Percentiles rank a stretch among this genome's conserved stretches.
phyloP scores from a whole-genome alignment of 106 monocot species.

The Alisma plantagoaquatica region DNA sequence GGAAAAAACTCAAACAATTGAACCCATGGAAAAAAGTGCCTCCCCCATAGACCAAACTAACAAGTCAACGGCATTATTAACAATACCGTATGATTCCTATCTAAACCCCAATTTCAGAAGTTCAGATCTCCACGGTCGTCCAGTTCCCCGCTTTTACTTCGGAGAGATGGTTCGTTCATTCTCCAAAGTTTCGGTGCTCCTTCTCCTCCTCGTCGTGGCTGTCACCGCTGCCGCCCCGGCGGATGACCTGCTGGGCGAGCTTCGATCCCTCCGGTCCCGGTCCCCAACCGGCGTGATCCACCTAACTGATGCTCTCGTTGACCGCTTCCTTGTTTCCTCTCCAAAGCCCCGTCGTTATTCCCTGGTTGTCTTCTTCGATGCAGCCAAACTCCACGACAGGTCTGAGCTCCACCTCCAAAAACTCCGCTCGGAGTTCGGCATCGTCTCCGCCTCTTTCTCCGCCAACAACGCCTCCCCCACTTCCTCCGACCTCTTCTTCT shows the following conservation, averaged over 20 bases:
- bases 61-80: too few relatives aligned
- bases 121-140: too few relatives aligned
- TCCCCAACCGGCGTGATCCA: slow-evolving; percentile 74
- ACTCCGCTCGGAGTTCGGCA: slow-evolving; percentile 67
- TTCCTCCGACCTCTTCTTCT: slow-evolving; percentile 52
- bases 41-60: too few relatives aligned
- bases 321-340: slow-evolving; percentile 56
- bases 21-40: too few relatives aligned
- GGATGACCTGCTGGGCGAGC: slow-evolving; percentile 53
- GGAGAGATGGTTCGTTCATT: too few relatives aligned
- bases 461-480: slow-evolving; percentile 15
- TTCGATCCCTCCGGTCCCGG: slow-evolving; percentile 36
- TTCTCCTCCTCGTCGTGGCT: background rate
- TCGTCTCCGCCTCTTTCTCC: slow-evolving; percentile 51
- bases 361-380: slow-evolving; percentile 88
- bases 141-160: too few relatives aligned
- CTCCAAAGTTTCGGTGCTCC: too few relatives aligned
- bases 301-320: slow-evolving; percentile 45
- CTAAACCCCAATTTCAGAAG: too few relatives aligned
- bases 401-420: slow-evolving; percentile 74
- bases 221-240: background rate
- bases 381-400: slow-evolving; percentile 53
- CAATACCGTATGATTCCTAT: too few relatives aligned
- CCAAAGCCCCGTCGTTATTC: slow-evolving; percentile 57
- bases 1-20: too few relatives aligned